Percentiles rank a stretch among this genome's conserved stretches.
Conservation (phyloP, 176 grass and related monocot species). For the Metroxylon sagu region DNA sequence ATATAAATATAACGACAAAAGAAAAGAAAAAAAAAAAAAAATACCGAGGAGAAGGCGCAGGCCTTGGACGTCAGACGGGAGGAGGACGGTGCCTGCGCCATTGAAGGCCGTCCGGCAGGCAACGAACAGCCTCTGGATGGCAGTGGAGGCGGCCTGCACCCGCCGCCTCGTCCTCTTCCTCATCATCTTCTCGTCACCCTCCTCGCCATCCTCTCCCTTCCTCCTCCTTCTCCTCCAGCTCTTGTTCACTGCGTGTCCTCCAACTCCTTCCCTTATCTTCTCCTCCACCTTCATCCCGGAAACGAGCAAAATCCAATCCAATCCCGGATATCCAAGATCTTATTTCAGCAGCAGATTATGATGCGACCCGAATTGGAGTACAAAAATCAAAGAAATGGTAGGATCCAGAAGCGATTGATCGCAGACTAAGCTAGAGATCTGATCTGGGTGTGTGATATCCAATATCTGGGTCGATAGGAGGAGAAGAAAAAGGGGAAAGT, state of each 20-base stretch:
- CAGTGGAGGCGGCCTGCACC: conserved; percentile 33
- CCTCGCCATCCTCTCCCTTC: not conserved
- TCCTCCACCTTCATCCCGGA: conserved; percentile 49
- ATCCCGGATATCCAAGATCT: no score
- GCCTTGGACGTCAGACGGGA: conserved; percentile 39
- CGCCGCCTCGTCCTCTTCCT: conserved; percentile 20
- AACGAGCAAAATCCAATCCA: no score
- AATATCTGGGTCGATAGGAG: no score
- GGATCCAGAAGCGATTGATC: no score
- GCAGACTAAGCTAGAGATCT: no score
- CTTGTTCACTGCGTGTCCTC: conserved; percentile 22
- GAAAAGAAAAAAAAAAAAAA: not conserved
- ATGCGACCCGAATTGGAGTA: no score
- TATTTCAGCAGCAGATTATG: no score
- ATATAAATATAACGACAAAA: not conserved
- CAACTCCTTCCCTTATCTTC: conserved; percentile 3
- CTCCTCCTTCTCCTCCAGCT: not conserved
- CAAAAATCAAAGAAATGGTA: no score
- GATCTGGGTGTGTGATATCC: no score
- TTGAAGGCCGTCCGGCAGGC: conserved; percentile 71
- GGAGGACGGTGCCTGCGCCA: conserved; percentile 61
- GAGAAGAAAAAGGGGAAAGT: no score
- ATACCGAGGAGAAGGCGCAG: conserved; percentile 61
- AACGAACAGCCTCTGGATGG: conserved; percentile 65
- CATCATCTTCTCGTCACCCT: conserved; percentile 5